These are phyloP conservation scores for Parathielavia appendiculata DNA, from an alignment of 495 filamentous ascomycete species.

Conservation along the genomic window DNA sequence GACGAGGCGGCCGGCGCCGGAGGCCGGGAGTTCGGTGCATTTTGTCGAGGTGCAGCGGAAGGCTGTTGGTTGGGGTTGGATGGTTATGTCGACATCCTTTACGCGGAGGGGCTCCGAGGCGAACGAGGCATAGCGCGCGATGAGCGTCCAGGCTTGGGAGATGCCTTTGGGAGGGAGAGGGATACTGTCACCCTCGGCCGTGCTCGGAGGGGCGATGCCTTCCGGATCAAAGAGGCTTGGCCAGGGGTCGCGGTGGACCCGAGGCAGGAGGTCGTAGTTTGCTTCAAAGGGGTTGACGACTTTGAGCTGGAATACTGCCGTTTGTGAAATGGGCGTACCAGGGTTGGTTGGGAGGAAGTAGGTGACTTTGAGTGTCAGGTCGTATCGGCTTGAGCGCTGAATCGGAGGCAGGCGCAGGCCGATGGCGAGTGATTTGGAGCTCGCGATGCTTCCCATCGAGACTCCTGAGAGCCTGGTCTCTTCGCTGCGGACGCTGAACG, in stretches of 20 bases:
- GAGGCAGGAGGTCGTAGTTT: slow-evolving; percentile 75
- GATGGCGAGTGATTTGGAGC: slow-evolving; percentile 36
- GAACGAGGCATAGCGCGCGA: slow-evolving; percentile 66
- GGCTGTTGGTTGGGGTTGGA: slow-evolving; percentile 49
- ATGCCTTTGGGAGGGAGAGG: slow-evolving; percentile 51
- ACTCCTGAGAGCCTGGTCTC: slow-evolving; percentile 35
- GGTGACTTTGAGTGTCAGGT: slow-evolving; percentile 62
- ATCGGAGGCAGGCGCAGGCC: slow-evolving; percentile 48
- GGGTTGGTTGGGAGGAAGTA: slow-evolving; percentile 79
- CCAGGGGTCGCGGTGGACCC: slow-evolving; percentile 72
- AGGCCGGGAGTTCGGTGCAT: slow-evolving; percentile 23
- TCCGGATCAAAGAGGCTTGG: slow-evolving; percentile 71
- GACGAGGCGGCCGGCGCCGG: slow-evolving; percentile 33
- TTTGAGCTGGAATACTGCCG: slow-evolving; percentile 57
- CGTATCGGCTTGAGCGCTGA: slow-evolving; percentile 54
- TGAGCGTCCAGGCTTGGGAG: slow-evolving; percentile 71
- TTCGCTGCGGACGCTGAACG: slow-evolving; percentile 25
- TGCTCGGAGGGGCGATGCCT: slow-evolving; percentile 27
- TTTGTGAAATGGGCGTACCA: slow-evolving; percentile 77
- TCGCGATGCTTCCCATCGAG: slow-evolving; percentile 46
- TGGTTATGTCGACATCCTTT: slow-evolving; percentile 53
- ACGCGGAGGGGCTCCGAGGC: slow-evolving; percentile 66
- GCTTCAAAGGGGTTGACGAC: slow-evolving; percentile 82
- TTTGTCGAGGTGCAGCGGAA: slow-evolving; percentile 36
- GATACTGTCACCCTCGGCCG: slow-evolving; percentile 4